A percentile compares a stretch with the other conserved stretches of the same genome.
These are phyloP conservation scores for Penicillium sp. DNA, from an alignment of 2,329 filamentous ascomycete species.

Conservation along the genomic window DNA sequence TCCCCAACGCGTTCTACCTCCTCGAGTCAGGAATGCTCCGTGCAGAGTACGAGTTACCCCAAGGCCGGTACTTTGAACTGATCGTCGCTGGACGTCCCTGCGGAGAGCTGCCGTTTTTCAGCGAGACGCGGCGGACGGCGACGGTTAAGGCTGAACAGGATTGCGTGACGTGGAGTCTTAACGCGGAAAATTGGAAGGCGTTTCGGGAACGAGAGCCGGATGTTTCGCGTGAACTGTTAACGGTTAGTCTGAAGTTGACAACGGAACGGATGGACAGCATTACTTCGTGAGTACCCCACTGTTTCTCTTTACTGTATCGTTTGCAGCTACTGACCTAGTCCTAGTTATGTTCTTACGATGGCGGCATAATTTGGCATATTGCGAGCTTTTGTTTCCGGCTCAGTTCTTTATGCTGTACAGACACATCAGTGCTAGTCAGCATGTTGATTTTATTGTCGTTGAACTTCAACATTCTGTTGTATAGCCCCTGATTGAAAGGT, in stretches of 20 bases:
- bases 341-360: slow-evolving; percentile 40
- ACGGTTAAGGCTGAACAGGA: slow-evolving; percentile 83
- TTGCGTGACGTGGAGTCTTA: slow-evolving; percentile 82
- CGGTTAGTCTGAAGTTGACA: slow-evolving; percentile 88
- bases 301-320: neutral
- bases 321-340: slow-evolving; percentile 10
- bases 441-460: neutral
- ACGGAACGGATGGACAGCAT: slow-evolving; percentile 86
- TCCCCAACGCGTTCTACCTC: slow-evolving; percentile 84
- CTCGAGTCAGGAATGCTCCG: slow-evolving; percentile 87
- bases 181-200: slow-evolving; percentile 70
- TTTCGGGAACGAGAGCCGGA: slow-evolving; percentile 75
- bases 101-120: slow-evolving; percentile 95
- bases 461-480: neutral
- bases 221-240: slow-evolving; percentile 81
- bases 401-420: neutral
- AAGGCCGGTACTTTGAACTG: slow-evolving; percentile 86
- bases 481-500: neutral
- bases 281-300: slow-evolving; percentile 55
- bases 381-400: neutral
- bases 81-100: slow-evolving; percentile 95
- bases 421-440: neutral
- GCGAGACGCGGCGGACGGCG: slow-evolving; percentile 83
- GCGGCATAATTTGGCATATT: slow-evolving; percentile 31
- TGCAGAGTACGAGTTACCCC: slow-evolving; percentile 87